Conservation (phyloP, 208 protist species). For the Cochliopodium minus region DNA sequence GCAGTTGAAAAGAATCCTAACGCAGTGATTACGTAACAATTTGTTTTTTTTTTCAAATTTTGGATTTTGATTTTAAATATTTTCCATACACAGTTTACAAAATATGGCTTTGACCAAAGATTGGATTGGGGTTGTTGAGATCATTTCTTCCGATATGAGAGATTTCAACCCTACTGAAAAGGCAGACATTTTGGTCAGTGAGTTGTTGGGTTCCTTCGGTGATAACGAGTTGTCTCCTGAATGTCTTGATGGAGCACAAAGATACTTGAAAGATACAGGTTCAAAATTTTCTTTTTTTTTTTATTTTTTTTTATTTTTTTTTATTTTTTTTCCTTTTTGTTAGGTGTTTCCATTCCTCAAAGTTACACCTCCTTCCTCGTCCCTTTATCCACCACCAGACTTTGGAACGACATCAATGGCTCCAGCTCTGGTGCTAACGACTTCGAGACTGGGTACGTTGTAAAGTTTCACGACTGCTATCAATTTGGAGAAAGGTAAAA, state of each 20-base stretch:
- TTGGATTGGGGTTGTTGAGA: slow-evolving; percentile 60
- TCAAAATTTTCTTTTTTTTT: no score
- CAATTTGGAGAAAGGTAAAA: no score
- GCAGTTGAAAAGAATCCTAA: slow-evolving; percentile 93
- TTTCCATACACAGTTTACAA: slow-evolving; percentile 34
- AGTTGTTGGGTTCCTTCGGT: slow-evolving; percentile 94
- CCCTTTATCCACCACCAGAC: slow-evolving; percentile 37
- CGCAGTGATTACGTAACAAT: slow-evolving; percentile 71
- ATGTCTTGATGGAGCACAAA: slow-evolving; percentile 81
- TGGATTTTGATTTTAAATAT: slow-evolving; percentile 12
- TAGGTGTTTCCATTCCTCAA: slow-evolving; percentile 47
- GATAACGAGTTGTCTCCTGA: slow-evolving; percentile 98
- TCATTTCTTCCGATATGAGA: slow-evolving; percentile 67
- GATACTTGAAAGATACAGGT: slow-evolving; percentile 34
- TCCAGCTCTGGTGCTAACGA: not conserved
- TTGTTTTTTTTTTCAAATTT: no score
- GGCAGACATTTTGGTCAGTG: slow-evolving; percentile 82
- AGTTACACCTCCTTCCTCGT: slow-evolving; percentile 53
- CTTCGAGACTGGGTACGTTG: slow-evolving; percentile 64
- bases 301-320: no score
- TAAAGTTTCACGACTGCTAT: no score
- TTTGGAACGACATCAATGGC: slow-evolving; percentile 38
- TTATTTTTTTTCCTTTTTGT: no score
- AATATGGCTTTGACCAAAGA: slow-evolving; percentile 37
- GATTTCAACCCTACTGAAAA: slow-evolving; percentile 26